Base-by-base conservation (phyloP, 192 early-diverging fungal species). In the Mortierella alpina region DNA sequence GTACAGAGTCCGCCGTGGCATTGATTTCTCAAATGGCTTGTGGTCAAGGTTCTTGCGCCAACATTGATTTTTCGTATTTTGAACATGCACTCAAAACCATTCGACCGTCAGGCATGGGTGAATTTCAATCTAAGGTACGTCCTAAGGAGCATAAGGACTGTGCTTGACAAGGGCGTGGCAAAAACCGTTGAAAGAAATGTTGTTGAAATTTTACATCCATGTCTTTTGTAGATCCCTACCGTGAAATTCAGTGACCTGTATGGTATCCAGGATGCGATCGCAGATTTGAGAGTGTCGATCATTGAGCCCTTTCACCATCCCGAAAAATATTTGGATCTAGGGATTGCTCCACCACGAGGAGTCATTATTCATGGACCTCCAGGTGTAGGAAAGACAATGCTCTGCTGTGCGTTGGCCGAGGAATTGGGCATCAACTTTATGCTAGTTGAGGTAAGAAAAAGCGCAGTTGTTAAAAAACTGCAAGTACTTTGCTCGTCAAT, bases 301-400 rank as follows among this genome's bases (percentile, higher is more conserved):
- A 85, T 92, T 46, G 74, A 84, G 20, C 89, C 92, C 5, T 89
- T 92, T 53, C 47, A 82, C 17, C 70, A 89, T 53, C 87, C 86
- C 0, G 69, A 75, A 42, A 73, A 83, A 22, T 91, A 86, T 41
- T 71, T 77, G n/a, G 68, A 83, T n/a, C 82, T 95, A 67, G 89
- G 88, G 13, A 89, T 95, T 17, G 82, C 85, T 41, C 90, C 93
- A 4, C 95, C 95, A 0, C 85, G 88, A 44, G 97, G 97, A 31
- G 87, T 96, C 10, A 78, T 98, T 17, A 81, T 99, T 18, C 87
- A 97, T 72, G 97, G 97, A 0, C 96, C 96, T 8, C 85, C 95
- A 0, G 97, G 97, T 11, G 90, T 92, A 6, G 97, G 96, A 7
- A 99, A 99, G 69, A 95, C 96, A 6, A 90, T 90, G 86, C 86